Conservation (phyloP, 164 flowering plant genomes). For the Amborella trichopoda region DNA sequence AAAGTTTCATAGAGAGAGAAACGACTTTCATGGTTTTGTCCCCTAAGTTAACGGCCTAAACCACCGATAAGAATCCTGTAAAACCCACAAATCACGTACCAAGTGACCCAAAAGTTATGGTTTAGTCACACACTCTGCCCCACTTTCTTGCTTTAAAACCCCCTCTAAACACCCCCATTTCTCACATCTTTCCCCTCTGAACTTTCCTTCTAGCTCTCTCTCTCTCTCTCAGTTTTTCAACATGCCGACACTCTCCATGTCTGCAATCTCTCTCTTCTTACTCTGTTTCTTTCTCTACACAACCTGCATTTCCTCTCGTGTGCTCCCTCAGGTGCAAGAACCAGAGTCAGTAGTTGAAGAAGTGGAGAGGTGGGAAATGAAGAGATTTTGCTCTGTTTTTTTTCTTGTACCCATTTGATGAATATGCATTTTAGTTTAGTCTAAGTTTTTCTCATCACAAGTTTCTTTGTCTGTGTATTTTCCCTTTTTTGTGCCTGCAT, state of each 20-base stretch:
- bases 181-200: no score
- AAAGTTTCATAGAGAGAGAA: no score
- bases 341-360: slow-evolving; percentile 44
- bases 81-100: no score
- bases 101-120: no score
- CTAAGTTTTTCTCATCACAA: neutral
- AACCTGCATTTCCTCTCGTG: slow-evolving; percentile 15
- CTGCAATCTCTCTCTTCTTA: slow-evolving; percentile 4
- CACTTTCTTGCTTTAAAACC: no score
- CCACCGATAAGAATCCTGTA: no score
- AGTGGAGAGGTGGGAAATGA: slow-evolving; percentile 40
- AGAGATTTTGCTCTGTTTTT: neutral
- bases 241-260: slow-evolving; percentile 18
- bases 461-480: neutral
- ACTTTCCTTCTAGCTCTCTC: slow-evolving; percentile 1
- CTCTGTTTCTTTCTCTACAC: slow-evolving; percentile 19
- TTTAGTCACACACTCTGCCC: no score
- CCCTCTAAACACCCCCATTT: no score
- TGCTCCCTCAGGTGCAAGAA: slow-evolving; percentile 14
- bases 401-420: neutral
- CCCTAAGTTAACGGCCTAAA: no score
- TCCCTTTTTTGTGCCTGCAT: neutral
- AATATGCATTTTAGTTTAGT: neutral
- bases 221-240: neutral
- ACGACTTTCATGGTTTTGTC: no score